These are phyloP conservation scores for Cucurbita maxima DNA, from an alignment of 306 rosid genomes.

Conservation along the genomic window DNA sequence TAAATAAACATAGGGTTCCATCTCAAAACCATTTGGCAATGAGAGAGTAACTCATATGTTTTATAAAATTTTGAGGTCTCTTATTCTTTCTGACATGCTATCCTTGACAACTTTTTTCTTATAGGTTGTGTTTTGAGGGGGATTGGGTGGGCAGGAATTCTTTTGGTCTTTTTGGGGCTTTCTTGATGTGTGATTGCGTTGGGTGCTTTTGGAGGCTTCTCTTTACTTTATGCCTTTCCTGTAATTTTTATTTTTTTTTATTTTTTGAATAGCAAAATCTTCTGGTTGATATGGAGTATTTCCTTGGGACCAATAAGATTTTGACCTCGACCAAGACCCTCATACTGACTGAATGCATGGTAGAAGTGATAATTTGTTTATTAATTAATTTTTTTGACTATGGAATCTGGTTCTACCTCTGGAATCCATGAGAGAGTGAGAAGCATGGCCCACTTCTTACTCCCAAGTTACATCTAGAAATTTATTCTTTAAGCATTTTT, in stretches of 20 bases:
- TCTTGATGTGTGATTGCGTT: background rate
- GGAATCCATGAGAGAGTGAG: background rate
- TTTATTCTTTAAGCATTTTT: background rate
- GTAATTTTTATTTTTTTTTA: background rate
- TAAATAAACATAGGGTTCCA: too few species aligned
- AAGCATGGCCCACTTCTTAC: background rate
- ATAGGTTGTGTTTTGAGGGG: background rate
- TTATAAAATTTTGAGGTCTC: too few species aligned
- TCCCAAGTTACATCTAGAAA: background rate
- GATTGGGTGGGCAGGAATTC: background rate
- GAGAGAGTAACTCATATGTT: too few species aligned
- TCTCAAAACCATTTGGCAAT: too few species aligned
- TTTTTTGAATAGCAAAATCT: background rate
- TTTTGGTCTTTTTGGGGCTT: background rate
- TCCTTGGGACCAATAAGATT: background rate
- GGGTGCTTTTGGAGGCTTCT: background rate
- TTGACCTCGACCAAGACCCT: background rate
- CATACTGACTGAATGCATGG: background rate
- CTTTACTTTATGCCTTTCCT: background rate
- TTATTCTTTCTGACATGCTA: too few species aligned
- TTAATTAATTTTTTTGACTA: background rate
- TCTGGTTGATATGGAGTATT: background rate
- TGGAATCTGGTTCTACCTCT: background rate
- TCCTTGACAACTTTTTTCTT: background rate
- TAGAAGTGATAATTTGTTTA: background rate